Conservation (phyloP, 2,329 filamentous ascomycete species). For the Venturia oleaginea region DNA sequence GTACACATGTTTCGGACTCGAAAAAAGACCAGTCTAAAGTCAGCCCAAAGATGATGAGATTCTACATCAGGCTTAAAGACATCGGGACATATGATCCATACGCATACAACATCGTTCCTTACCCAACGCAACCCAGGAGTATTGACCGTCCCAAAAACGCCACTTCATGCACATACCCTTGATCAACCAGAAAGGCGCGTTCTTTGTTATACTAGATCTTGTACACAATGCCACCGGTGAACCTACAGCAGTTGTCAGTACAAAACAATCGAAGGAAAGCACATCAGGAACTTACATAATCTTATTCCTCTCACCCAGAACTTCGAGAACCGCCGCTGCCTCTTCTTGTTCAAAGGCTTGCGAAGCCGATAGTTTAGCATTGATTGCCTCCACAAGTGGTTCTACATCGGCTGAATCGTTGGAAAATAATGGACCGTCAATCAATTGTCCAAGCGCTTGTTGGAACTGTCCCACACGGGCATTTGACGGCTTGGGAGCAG, state of each 20-base stretch:
- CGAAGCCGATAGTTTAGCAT: conserved; percentile 54
- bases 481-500: conserved; percentile 10
- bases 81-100: background rate
- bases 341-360: conserved; percentile 60
- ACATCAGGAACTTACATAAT: conserved; percentile 64
- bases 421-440: conserved; percentile 73
- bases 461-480: conserved; percentile 65
- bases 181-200: background rate
- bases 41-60: background rate
- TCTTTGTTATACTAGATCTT: conserved; percentile 30
- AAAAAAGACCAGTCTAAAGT: background rate
- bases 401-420: conserved; percentile 74
- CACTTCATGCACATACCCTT: background rate
- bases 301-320: conserved; percentile 75
- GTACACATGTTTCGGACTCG: background rate
- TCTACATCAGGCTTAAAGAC: background rate
- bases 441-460: conserved; percentile 69
- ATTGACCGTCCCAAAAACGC: background rate
- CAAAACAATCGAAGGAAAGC: background rate
- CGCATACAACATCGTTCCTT: background rate
- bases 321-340: conserved; percentile 65
- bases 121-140: background rate
- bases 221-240: conserved; percentile 39
- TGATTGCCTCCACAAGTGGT: conserved; percentile 69
- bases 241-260: conserved; percentile 13